Conservation (phyloP, 2,329 filamentous ascomycete species). For the Aspergillus tamarii region DNA sequence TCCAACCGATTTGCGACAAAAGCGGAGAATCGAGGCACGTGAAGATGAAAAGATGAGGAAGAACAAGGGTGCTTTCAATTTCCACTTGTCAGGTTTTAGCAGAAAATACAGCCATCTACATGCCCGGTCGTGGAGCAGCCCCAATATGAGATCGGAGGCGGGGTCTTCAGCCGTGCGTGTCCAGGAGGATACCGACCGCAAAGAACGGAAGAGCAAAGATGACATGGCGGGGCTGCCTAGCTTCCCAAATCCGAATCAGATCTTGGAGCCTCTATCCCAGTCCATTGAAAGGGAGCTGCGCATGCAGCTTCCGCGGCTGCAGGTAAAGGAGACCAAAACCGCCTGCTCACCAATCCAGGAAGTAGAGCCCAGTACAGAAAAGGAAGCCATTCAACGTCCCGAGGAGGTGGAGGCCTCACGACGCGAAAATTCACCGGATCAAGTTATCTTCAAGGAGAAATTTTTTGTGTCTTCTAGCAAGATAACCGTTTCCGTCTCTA, state of each 20-base stretch:
- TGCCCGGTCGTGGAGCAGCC: conserved; percentile 24
- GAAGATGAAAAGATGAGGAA: conserved; percentile 22
- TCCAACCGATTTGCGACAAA: conserved; percentile 23
- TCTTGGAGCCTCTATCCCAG: conserved; percentile 22
- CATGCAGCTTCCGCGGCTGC: conserved; percentile 29
- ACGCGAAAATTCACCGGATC: conserved; percentile 1
- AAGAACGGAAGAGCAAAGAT: conserved; percentile 7
- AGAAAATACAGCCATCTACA: conserved; percentile 19
- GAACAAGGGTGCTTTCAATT: conserved; percentile 22
- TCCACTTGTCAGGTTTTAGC: conserved; percentile 23
- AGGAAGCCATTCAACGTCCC: not conserved
- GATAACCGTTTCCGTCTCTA: conserved; percentile 16
- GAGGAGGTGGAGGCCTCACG: not conserved
- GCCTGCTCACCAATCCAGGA: not conserved
- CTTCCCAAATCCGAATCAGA: conserved; percentile 16
- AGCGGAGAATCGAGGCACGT: conserved; percentile 10
- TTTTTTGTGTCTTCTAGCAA: conserved; percentile 28
- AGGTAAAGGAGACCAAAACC: conserved; percentile 22
- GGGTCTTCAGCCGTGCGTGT: conserved; percentile 12
- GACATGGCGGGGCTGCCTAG: conserved; percentile 17
- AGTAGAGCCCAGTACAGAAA: conserved; percentile 1
- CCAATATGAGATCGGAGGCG: conserved; percentile 15
- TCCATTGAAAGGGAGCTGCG: conserved; percentile 28
- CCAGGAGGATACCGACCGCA: conserved; percentile 1
- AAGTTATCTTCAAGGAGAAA: conserved; percentile 25